phyloP scores from a whole-genome alignment of 176 grass and related monocot species.

The Ensete ventricosum region DNA sequence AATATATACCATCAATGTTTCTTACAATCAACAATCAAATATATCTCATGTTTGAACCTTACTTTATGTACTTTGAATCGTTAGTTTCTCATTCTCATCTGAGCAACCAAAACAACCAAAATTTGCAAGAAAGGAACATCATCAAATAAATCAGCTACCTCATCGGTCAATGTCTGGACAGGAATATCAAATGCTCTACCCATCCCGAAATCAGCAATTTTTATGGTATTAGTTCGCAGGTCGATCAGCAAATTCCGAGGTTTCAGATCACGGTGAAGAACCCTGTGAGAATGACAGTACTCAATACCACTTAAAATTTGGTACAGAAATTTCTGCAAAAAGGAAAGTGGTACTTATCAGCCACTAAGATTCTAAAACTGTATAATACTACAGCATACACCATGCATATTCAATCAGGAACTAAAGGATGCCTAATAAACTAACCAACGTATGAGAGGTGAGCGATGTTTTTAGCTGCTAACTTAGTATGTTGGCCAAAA shows the following conservation, averaged over 20 bases:
- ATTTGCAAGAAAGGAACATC: neutral
- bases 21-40: no score
- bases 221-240: neutral
- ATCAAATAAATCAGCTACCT: neutral
- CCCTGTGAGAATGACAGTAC: constrained; percentile 86
- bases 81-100: neutral
- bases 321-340: constrained; percentile 52
- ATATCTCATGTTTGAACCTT: neutral
- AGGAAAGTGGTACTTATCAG: neutral
- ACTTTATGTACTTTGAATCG: neutral
- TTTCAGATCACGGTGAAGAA: constrained; percentile 52
- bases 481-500: no score
- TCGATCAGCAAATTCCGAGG: constrained; percentile 13
- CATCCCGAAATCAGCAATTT: constrained; percentile 2
- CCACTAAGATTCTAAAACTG: neutral
- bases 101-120: neutral
- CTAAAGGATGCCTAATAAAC: neutral
- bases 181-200: constrained; percentile 4
- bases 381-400: neutral
- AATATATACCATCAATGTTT: neutral
- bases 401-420: neutral
- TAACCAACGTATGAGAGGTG: neutral
- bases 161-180: constrained; percentile 1
- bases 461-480: no score
- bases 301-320: constrained; percentile 75